Base-by-base conservation (phyloP, 208 protist species). In the Leishmania braziliensis region DNA sequence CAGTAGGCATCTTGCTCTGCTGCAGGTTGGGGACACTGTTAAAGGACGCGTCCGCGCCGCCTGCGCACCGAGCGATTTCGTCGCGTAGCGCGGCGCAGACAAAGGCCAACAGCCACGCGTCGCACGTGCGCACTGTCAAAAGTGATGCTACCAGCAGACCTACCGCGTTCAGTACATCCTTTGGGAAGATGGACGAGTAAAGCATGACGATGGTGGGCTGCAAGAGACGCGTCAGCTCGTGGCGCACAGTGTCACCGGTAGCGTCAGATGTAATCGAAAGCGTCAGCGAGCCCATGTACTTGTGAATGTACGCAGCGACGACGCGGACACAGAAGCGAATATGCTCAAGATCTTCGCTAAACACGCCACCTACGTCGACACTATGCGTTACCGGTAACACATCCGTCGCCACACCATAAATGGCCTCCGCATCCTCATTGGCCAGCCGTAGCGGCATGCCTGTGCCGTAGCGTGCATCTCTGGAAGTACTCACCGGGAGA, bases 131-230 rank as follows among this genome's bases (percentile, higher is more conserved):
- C 33, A 96, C 84, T 1, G 95, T 97, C 46, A 96, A 70, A 5
- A 94, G 71, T 20, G 93, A 95, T 3, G 92, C 91, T 20, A 96
- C 86, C 16, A 98, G 86, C 18, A 98, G 75, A 1, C 93, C 95
- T 23, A 92, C 86, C 26, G 93, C 95, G 79, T 98, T 97, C 46
- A 98, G 86, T 60, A 98, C 89, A 80, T 98, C 95, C 79, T 97
- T 98, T 29, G 95, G 95, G 78, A 98, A 94, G 0, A 84, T 81
- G 20, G 72, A 48, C 1, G 90, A 95, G 46, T 81, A 82, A 2
- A 97, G 87, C 95, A 98, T 96, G 10, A 86, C 68, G 16, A 94
- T 65, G 9, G 89, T 81, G 43, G 91, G 84, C 46, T 87, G 86
- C 33, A 95, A 72, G 18, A 96, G 75, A 43, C 88, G 72, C 4